Base-by-base conservation (phyloP, 345 rosid genomes). In the Conringia planisiliqua region DNA sequence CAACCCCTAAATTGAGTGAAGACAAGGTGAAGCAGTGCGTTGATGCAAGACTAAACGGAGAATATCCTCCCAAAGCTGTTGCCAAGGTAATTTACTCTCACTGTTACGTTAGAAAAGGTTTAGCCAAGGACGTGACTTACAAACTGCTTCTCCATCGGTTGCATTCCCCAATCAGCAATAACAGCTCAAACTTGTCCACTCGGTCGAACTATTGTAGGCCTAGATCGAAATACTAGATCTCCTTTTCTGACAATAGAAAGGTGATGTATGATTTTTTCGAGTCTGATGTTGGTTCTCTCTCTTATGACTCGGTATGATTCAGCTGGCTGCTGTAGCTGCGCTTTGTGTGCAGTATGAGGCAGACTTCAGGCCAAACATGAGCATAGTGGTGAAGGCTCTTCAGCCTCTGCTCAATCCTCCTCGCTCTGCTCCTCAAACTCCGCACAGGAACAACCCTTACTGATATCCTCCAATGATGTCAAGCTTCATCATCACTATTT, bases 251-350 rank as follows among this genome's bases (percentile, higher is more conserved):
- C 52, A 16, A 6, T 39, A 71, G 69, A 59, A 61, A n/a, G n/a
- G n/a, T n/a, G n/a, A n/a, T n/a, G n/a, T 62, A 17, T 58, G 51
- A 57, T 18, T 18, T 17, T 17, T 38, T 30, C 18, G 36, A 68
- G 64, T 22, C 44, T 78, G 54, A 39, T 58, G 10, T 40, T 58
- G 11, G 55, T 60, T 64, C n/a, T 72, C 22, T 64, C 29, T 62
- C 44, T n/a, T 69, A 52, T 54, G 73, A 11, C 38, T 40, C 13
- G n/a, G 26, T 42, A n/a, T 65, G 18, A 80, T 64, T 47, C 86
- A 91, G 95, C 36, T 89, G 81, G 90, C 97, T 75, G 95, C 92
- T 2, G 97, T 89, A 20, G 91, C 92, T 58, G 97, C 92, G 10
- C 71, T 87, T 62, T 91, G 92, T 58, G 83, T 91, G 50, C 94